phyloP scores from a whole-genome alignment of 2,329 filamentous ascomycete genomes.

The Stagonosporopsis vannaccii region DNA sequence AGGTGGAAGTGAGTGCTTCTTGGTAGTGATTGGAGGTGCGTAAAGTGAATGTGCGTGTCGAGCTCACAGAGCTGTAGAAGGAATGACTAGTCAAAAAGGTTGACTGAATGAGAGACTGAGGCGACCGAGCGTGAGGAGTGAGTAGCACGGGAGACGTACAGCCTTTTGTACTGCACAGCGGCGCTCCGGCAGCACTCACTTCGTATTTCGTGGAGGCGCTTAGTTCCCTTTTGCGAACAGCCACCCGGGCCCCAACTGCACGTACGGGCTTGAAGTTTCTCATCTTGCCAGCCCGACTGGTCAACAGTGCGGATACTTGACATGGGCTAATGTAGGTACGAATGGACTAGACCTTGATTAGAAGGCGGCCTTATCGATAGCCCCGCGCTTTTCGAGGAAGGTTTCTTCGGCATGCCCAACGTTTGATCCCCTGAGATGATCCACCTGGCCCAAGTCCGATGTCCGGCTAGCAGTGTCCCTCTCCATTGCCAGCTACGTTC shows the following conservation, averaged over 20 bases:
- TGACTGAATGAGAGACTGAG: slow-evolving; percentile 38
- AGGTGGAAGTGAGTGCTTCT: slow-evolving; percentile 11
- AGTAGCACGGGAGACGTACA: neutral
- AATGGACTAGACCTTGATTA: slow-evolving; percentile 12
- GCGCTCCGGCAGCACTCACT: slow-evolving; percentile 4
- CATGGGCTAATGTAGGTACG: slow-evolving; percentile 22
- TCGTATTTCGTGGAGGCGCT: slow-evolving; percentile 8
- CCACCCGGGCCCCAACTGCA: slow-evolving; percentile 17
- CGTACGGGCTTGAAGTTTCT: slow-evolving; percentile 5
- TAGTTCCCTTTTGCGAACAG: slow-evolving; percentile 10
- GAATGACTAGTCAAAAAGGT: slow-evolving; percentile 34
- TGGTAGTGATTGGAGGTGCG: slow-evolving; percentile 7
- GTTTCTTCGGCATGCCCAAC: slow-evolving; percentile 8
- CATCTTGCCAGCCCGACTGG: slow-evolving; percentile 9
- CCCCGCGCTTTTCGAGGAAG: slow-evolving; percentile 4
- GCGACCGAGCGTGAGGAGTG: slow-evolving; percentile 17
- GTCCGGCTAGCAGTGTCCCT: neutral
- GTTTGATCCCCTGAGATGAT: slow-evolving; percentile 6
- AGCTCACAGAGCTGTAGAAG: slow-evolving; percentile 44
- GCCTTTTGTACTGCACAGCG: slow-evolving; percentile 15
- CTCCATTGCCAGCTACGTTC: neutral
- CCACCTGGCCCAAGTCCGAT: slow-evolving; percentile 5
- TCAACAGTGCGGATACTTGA: slow-evolving; percentile 9
- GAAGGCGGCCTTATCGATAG: slow-evolving; percentile 17
- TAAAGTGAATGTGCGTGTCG: slow-evolving; percentile 27